Evolutionary conservation across 192 early-diverging fungal species (phyloP).

Genomic region (Backusella luteola): DNA sequence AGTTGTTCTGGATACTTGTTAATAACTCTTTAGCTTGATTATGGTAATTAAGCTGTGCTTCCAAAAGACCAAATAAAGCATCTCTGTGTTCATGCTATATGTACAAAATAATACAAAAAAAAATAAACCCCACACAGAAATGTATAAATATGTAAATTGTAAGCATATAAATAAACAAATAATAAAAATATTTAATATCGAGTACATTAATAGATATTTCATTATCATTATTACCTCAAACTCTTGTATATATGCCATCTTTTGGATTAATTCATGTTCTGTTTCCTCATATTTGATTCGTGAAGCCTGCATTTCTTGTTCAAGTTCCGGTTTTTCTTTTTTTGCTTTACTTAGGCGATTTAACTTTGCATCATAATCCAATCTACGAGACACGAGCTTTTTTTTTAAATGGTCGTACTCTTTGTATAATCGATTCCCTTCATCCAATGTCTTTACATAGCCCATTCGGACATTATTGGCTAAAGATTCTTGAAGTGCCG

Average conservation of each 20-base stretch:
- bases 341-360: conserved; percentile 85
- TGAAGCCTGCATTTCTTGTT: conserved; percentile 86
- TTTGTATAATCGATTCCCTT: conserved; percentile 48
- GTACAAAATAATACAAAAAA: neutral
- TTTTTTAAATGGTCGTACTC: conserved; percentile 65
- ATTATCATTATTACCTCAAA: conserved; percentile 66
- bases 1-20: neutral
- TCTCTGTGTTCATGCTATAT: conserved; percentile 33
- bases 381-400: conserved; percentile 85
- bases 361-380: conserved; percentile 92
- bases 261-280: conserved; percentile 65
- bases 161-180: neutral
- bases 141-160: neutral
- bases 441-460: conserved; percentile 39
- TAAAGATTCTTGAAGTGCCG: conserved; percentile 45
- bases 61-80: conserved; percentile 30
- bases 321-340: conserved; percentile 86
- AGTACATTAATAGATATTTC: neutral
- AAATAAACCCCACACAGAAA: conserved; percentile 2
- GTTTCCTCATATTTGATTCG: conserved; percentile 96
- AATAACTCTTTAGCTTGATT: conserved; percentile 19
- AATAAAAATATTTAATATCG: neutral
- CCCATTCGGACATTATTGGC: conserved; percentile 35
- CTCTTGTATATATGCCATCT: conserved; percentile 84
- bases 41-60: conserved; percentile 36